A percentile compares a stretch with the other conserved stretches of the same genome.
Evolutionary conservation across 1,284 basidiomycete genomes (phyloP).

Genomic region (Earliella scabrosa): DNA sequence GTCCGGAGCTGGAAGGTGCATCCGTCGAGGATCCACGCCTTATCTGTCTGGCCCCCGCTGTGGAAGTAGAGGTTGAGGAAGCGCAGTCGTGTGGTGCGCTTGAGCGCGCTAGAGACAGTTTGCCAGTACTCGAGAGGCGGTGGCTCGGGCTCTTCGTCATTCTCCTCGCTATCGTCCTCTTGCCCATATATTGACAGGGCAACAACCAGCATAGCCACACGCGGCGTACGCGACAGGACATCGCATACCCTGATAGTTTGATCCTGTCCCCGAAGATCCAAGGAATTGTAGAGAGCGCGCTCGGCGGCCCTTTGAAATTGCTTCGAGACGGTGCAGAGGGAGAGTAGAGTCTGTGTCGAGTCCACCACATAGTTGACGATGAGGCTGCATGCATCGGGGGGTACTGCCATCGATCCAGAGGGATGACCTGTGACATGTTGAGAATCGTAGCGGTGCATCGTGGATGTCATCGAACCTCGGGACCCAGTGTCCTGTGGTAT

Average conservation of each 20-base stretch:
- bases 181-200: constrained; percentile 52
- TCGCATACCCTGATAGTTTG: constrained; percentile 47
- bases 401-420: constrained; percentile 51
- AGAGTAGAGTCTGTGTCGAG: constrained; percentile 54
- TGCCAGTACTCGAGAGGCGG: constrained; percentile 54
- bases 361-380: constrained; percentile 53
- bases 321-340: constrained; percentile 59
- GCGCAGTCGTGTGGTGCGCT: constrained; percentile 46
- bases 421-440: neutral
- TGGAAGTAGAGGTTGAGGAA: constrained; percentile 57
- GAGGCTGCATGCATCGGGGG: constrained; percentile 58
- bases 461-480: neutral
- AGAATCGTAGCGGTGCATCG: neutral
- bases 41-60: constrained; percentile 41
- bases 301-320: constrained; percentile 58
- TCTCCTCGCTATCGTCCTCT: constrained; percentile 24
- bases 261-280: constrained; percentile 47
- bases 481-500: neutral
- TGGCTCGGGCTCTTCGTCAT: constrained; percentile 9
- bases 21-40: constrained; percentile 55
- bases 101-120: constrained; percentile 50
- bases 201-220: constrained; percentile 53
- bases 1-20: constrained; percentile 55
- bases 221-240: constrained; percentile 48
- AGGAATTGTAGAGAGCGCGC: constrained; percentile 59